phyloP scores from a whole-genome alignment of 768 basidiomycete species.

The Krasilnikovozyma curviuscula region DNA sequence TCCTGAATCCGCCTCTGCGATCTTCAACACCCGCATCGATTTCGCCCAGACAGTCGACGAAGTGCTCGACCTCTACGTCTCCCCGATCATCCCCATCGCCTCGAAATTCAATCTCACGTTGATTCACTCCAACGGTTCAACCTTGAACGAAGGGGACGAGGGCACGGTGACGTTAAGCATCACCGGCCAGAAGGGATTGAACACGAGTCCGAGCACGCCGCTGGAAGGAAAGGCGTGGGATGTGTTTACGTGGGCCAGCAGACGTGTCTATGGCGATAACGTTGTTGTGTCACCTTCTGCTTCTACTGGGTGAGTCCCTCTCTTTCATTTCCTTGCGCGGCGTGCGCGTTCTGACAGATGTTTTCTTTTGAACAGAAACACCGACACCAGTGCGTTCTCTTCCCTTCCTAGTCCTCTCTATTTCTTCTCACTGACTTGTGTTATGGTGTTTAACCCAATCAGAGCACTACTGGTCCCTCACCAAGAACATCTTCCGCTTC shows the following conservation, averaged over 20 bases:
- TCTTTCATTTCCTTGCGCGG: background rate
- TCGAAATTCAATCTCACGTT: constrained; percentile 3
- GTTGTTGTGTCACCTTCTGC: constrained; percentile 3
- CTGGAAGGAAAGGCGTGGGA: constrained; percentile 6
- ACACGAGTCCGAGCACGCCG: background rate
- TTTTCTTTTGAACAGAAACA: background rate
- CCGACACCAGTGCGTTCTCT: constrained; percentile 1
- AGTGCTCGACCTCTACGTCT: constrained; percentile 7
- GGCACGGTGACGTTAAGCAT: background rate
- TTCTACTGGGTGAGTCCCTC: constrained; percentile 2
- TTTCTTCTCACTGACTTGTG: background rate
- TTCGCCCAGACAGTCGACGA: constrained; percentile 9
- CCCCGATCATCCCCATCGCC: constrained; percentile 3
- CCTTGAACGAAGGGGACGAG: background rate
- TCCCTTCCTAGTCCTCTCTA: background rate
- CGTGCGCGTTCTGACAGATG: background rate
- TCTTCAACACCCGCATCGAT: constrained; percentile 9
- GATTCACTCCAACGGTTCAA: background rate
- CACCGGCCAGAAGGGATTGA: background rate
- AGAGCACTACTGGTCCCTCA: too few relatives aligned
- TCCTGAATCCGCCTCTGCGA: constrained; percentile 1
- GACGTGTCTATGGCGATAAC: constrained; percentile 4
- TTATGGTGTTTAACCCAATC: background rate
- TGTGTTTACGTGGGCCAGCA: constrained; percentile 5
- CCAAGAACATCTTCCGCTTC: constrained; percentile 5